A percentile compares a stretch with the other conserved stretches of the same genome.
phyloP scores from a whole-genome alignment of 2,329 filamentous ascomycete genomes.

The Tolypocladium pustulatum region DNA sequence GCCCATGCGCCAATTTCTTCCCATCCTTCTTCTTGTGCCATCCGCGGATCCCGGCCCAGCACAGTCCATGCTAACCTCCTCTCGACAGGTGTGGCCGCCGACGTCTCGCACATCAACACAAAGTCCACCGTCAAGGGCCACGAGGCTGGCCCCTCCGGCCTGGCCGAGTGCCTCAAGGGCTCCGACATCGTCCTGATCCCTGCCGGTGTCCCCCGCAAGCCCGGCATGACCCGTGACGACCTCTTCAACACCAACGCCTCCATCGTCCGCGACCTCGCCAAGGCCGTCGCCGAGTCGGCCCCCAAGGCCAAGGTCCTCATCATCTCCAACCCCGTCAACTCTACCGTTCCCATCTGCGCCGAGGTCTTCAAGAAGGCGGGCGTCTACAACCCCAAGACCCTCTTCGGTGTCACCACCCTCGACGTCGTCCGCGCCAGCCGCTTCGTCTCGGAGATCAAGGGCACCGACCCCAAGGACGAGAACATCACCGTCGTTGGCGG shows the following conservation, averaged over 20 bases:
- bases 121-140: conserved; percentile 91
- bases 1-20: conserved; percentile 6
- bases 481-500: conserved; percentile 93
- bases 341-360: conserved; percentile 92
- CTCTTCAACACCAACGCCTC: conserved; percentile 99
- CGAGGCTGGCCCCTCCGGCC: conserved; percentile 64
- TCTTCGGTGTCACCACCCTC: conserved; percentile 98
- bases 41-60: neutral
- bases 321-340: conserved; percentile 99
- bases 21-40: neutral
- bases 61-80: neutral
- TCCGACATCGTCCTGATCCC: conserved; percentile 94
- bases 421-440: conserved; percentile 95
- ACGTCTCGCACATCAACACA: conserved; percentile 98
- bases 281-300: conserved; percentile 78
- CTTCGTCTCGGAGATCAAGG: conserved; percentile 94
- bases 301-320: conserved; percentile 93
- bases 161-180: conserved; percentile 71
- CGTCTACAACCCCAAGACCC: conserved; percentile 98
- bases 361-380: conserved; percentile 93
- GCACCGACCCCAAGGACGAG: conserved; percentile 82
- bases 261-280: conserved; percentile 96
- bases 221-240: conserved; percentile 99
- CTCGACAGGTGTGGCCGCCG: conserved; percentile 79
- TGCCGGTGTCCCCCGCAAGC: conserved; percentile 96